phyloP scores from a whole-genome alignment of 2,329 filamentous ascomycete genomes.

The Blumeria hordei region DNA sequence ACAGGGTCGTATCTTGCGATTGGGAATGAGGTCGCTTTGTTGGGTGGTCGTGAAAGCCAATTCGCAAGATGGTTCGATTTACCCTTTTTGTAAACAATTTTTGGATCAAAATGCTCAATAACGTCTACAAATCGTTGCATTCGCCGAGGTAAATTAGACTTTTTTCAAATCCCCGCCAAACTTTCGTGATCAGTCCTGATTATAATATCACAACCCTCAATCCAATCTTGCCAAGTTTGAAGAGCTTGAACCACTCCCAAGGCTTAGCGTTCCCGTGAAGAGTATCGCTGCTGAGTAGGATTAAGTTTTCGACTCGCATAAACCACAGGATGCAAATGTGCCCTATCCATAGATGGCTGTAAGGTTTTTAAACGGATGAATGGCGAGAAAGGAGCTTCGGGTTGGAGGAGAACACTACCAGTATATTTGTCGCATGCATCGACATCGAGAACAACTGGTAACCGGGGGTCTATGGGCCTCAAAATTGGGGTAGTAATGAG shows the following conservation, averaged over 20 bases:
- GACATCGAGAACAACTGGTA: not conserved
- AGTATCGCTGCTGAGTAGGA: not conserved
- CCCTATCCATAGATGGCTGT: not conserved
- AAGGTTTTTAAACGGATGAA: too few relatives aligned
- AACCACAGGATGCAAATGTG: not conserved
- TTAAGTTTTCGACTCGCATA: not conserved
- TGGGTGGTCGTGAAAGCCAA: not conserved
- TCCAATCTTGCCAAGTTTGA: not conserved
- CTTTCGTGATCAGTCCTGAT: constrained; percentile 1
- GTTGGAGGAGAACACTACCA: not conserved
- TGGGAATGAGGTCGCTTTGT: not conserved
- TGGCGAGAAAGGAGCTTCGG: not conserved
- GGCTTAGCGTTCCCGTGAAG: not conserved
- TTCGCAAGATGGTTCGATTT: not conserved
- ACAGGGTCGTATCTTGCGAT: not conserved
- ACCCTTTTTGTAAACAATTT: not conserved
- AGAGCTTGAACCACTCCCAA: not conserved
- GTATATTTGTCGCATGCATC: not conserved
- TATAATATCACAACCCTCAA: not conserved
- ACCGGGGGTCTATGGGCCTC: not conserved
- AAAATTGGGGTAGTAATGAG: not conserved
- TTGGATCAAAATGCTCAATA: constrained; percentile 1
- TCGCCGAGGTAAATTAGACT: not conserved
- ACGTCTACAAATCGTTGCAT: not conserved
- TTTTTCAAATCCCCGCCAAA: not conserved